phyloP scores from a whole-genome alignment of 2,329 filamentous ascomycete species.

The Trichoderma simmonsii region DNA sequence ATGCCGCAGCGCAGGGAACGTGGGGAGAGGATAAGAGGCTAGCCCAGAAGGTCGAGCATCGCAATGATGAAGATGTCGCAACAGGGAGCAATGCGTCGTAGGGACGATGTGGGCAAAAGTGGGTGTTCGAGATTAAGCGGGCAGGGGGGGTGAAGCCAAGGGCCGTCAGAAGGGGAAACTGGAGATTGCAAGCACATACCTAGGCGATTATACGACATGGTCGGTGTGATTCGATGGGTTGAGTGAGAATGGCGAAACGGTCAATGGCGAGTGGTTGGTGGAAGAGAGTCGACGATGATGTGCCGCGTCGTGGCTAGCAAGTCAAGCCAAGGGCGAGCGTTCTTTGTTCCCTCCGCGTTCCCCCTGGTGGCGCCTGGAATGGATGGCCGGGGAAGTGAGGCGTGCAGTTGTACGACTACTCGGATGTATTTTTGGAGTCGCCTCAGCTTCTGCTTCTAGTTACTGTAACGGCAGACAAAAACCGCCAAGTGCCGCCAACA shows the following conservation, averaged over 20 bases:
- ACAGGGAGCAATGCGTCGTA: slow-evolving; percentile 4
- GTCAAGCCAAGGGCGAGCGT: neutral
- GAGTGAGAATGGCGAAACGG: neutral
- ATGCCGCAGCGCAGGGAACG: neutral
- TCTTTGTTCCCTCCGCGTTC: neutral
- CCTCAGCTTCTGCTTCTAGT: neutral
- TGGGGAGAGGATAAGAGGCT: slow-evolving; percentile 11
- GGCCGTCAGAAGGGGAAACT: slow-evolving; percentile 21
- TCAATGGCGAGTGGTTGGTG: neutral
- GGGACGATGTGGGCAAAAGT: slow-evolving; percentile 14
- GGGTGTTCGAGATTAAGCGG: slow-evolving; percentile 20
- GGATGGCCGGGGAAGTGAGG: neutral
- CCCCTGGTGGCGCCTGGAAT: slow-evolving; percentile 13
- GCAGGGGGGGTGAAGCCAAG: slow-evolving; percentile 20
- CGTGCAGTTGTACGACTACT: neutral
- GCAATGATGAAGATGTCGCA: slow-evolving; percentile 14
- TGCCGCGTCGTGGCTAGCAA: neutral
- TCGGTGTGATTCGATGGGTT: slow-evolving; percentile 22
- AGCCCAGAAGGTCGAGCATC: slow-evolving; percentile 1
- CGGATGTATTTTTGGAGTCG: neutral
- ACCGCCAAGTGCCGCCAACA: neutral
- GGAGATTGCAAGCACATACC: slow-evolving; percentile 49
- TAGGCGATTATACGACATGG: slow-evolving; percentile 73
- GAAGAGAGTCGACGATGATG: neutral
- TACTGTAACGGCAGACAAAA: neutral